A percentile compares a stretch with the other conserved stretches of the same genome.
phyloP scores from a whole-genome alignment of 202 grass and related monocot species.

The Zizania palustris region DNA sequence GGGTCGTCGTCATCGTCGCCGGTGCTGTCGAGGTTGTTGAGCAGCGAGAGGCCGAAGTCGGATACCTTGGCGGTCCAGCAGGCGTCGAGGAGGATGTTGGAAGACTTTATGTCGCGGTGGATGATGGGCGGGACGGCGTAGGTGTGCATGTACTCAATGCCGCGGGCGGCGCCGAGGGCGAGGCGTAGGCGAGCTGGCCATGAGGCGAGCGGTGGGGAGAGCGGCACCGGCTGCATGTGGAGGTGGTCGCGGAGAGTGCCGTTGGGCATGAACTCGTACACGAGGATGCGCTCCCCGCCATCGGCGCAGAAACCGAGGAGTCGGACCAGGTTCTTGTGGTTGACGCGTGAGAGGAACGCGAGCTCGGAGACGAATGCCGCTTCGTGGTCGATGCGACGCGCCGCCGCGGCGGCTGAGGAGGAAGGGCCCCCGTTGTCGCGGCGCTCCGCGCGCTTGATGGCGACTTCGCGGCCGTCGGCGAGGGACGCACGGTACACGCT shows the following conservation, averaged over 20 bases:
- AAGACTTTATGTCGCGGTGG: conserved; percentile 99
- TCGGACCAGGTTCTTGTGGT: conserved; percentile 91
- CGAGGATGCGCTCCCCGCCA: conserved; percentile 67
- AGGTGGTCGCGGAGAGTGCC: conserved; percentile 80
- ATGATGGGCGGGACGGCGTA: conserved; percentile 96
- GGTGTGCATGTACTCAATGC: conserved; percentile 90
- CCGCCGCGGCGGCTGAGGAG: conserved; percentile 26
- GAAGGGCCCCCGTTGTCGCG: conserved; percentile 25
- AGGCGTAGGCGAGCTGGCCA: conserved; percentile 71
- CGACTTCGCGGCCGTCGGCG: conserved; percentile 66
- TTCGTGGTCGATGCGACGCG: conserved; percentile 48
- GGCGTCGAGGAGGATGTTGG: conserved; percentile 88
- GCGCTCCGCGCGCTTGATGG: conserved; percentile 76
- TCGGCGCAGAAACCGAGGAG: conserved; percentile 84
- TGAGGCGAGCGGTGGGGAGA: conserved; percentile 51
- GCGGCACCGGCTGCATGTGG: conserved; percentile 41
- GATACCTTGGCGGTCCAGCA: conserved; percentile 71
- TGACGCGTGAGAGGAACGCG: conserved; percentile 69
- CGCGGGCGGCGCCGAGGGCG: conserved; percentile 81
- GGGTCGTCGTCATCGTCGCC: conserved; percentile 34
- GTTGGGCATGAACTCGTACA: conserved; percentile 91
- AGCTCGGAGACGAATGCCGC: conserved; percentile 83
- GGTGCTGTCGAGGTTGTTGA: conserved; percentile 35
- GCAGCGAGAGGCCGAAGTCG: conserved; percentile 82
- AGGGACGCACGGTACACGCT: conserved; percentile 69